Base-by-base conservation (phyloP, 495 filamentous ascomycete species). In the Cladorrhinum samala region DNA sequence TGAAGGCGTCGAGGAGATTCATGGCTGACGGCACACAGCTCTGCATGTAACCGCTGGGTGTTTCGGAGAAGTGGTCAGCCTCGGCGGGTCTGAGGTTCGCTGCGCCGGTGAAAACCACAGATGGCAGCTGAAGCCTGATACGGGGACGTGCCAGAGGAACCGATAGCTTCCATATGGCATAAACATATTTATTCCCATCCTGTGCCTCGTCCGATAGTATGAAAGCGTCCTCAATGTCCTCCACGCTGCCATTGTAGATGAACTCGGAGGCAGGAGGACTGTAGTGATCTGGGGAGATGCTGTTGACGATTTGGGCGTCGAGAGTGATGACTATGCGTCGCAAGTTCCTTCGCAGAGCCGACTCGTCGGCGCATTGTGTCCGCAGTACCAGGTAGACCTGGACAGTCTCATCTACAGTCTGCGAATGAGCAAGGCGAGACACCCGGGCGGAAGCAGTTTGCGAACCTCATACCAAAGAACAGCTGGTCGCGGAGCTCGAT, bases 1-100 rank as follows among this genome's bases (percentile, higher is more conserved):
- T 78, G 46, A 94, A 83, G 7, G 89, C 77, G 64, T 92, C 86
- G 0, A 96, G 73, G 9, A 96, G 73, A 64, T 96, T 96, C 33
- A 88, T 74, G 1, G 87, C 88, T 3, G 85, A 82, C 7, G 91
- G 84, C 24, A 87, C 71, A 44, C 85, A 77, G 52, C 87, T 85
- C 39, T 83, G 85, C 51, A 96, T 79, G 65, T 94, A 92, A 47
- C 87, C 58, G 6, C 89, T 80, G 36, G 73, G 74, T n/a, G 68
- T 54, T 7, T 69, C 70, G 20, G 74, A 67, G n/a, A 67, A 59
- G 44, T 72, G 73, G n/a, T 74, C 68, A 25, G 71, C 61, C 30
- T 83, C 76, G 1, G 78, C 62, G 2, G 83, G 74, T 54, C 79
- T 85, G 43, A 92, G 66, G 54, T 73, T 81, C 30, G 87, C 89